phyloP scores from a whole-genome alignment of 148 eudicot species.

The Persicaria tinctoria region DNA sequence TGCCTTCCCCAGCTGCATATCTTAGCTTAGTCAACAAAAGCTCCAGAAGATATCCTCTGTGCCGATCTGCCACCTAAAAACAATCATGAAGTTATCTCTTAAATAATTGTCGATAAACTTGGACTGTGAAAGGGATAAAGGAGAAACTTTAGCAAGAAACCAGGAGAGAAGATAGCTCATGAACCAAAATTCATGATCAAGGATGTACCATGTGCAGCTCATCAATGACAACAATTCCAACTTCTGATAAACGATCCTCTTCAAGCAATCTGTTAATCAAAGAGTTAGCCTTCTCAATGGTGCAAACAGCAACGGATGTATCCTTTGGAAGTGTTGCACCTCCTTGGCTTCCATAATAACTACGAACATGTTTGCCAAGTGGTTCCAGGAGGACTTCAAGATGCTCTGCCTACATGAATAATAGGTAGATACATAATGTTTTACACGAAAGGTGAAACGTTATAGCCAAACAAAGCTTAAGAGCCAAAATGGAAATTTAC shows the following conservation, averaged over 20 bases:
- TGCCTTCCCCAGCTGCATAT: conserved; percentile 98
- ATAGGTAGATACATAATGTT: background rate
- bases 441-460: background rate
- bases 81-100: conserved; percentile 18
- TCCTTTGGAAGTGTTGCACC: conserved; percentile 93
- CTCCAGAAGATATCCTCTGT: conserved; percentile 96
- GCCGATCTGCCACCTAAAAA: conserved; percentile 92
- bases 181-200: conserved; percentile 7
- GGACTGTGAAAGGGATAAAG: background rate
- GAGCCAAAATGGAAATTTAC: background rate
- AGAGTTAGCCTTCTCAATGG: conserved; percentile 98
- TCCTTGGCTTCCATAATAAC: conserved; percentile 97
- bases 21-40: conserved; percentile 95
- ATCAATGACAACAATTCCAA: conserved; percentile 96
- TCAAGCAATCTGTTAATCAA: conserved; percentile 83
- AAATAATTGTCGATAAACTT: conserved; percentile 11
- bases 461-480: background rate
- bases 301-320: conserved; percentile 95
- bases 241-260: conserved; percentile 94
- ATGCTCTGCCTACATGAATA: conserved; percentile 69
- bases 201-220: conserved; percentile 90
- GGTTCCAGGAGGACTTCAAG: conserved; percentile 87
- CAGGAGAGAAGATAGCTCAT: background rate
- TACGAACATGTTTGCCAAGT: conserved; percentile 86
- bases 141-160: background rate